Evolutionary conservation across 352 stramenopile genomes (phyloP), one percentile per base, ranked within the genome.

Genomic region (Phytopythium cucurbitacearum): DNA sequence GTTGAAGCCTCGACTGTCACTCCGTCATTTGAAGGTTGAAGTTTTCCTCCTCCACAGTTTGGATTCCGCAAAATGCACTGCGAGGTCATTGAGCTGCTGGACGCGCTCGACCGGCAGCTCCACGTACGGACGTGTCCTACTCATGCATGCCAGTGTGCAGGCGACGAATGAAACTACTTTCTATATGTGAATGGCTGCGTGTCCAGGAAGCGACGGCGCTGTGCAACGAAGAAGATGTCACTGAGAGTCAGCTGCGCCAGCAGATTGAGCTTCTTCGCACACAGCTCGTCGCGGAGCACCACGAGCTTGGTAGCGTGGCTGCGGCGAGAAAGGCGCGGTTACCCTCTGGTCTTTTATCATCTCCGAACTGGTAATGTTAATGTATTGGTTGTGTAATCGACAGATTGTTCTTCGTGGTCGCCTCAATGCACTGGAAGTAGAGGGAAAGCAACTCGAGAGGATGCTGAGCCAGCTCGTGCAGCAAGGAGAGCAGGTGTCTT

Each of bases 31-130:
- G 32, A 28, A 28, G 33, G 53, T 70, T 71, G 66, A 71, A 71
- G 66, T 67, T 33, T 47, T 46, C 9, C 41, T 46, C 41, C 41
- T 46, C 15, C 28, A 21, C 7, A 36, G 40, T 35, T 12, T 11
- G 7, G 44, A 65, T 1, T 10, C 67, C 67, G 64, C 51, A 28
- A 28, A 28, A 28, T 28, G 21, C 21, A 28, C 21, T 28, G 46
- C 34, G 57, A 71, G 7, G 64, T 57, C 40, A 64, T 73, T 34
- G 59, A 46, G 35, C 33, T 57, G 43, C 53, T 74, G 35, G 43
- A 73, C 44, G 61, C 61, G 48, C 62, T 74, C 10, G 64, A 77
- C 33, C n/a, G 33, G 15, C 51, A 59, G 33, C 51, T 77, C n/a
- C 56, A 70, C 41, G 68, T 77, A 13, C 0, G 56, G 21, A 28